phyloP scores from a whole-genome alignment of 1,284 basidiomycete genomes.

The Cryptococcus wingfieldii region DNA sequence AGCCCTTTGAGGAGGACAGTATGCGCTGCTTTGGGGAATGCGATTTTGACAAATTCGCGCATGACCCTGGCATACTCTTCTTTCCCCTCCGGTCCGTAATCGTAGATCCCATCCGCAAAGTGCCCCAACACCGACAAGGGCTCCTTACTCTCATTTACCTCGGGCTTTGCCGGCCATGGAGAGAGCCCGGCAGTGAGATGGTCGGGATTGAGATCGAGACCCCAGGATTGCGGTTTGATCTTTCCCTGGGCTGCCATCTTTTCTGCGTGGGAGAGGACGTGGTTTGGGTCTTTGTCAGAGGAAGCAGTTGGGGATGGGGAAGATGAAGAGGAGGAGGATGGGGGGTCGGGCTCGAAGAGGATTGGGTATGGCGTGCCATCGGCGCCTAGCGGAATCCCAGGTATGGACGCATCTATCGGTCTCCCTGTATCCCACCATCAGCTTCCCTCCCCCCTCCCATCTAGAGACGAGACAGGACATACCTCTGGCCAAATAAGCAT shows the following conservation, averaged over 20 bases:
- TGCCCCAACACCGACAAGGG: constrained; percentile 29
- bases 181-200: constrained; percentile 20
- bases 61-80: constrained; percentile 22
- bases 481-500: neutral
- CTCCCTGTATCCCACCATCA: neutral
- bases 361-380: neutral
- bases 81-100: constrained; percentile 18
- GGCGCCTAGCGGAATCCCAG: neutral
- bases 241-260: constrained; percentile 10
- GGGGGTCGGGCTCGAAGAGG: neutral
- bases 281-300: neutral
- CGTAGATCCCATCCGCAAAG: constrained; percentile 36
- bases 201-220: constrained; percentile 22
- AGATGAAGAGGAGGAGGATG: neutral
- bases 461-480: neutral
- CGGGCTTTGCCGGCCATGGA: constrained; percentile 24
- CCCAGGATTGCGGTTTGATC: constrained; percentile 20
- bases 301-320: neutral
- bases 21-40: constrained; percentile 18
- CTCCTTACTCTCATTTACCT: constrained; percentile 6
- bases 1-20: constrained; percentile 15
- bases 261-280: constrained; percentile 4
- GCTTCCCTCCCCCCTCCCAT: neutral
- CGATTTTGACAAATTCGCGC: constrained; percentile 19
- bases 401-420: neutral